Percentiles rank a stretch among this genome's conserved stretches.
phyloP scores from a whole-genome alignment of 192 early-diverging fungal species.

The Rhizophlyctis rosea region DNA sequence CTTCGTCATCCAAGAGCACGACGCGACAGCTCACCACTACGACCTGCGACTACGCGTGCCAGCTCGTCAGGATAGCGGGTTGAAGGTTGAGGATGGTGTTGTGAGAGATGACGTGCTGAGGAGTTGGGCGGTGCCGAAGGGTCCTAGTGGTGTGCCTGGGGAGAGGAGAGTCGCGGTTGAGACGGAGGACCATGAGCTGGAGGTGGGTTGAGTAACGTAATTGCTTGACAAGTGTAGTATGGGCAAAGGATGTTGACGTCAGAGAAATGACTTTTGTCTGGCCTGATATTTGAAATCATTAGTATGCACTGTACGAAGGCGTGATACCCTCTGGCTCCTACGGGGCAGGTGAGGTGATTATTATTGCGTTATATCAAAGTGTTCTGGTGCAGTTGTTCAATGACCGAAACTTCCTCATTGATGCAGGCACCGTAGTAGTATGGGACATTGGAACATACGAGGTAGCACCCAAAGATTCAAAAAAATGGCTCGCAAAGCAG shows the following conservation, averaged over 20 bases:
- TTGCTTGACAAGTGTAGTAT: background rate
- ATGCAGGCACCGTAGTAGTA: slow-evolving; percentile 4
- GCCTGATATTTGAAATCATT: too few species aligned
- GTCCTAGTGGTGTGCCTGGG: background rate
- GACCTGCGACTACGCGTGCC: slow-evolving; percentile 6
- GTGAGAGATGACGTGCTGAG: slow-evolving; percentile 6
- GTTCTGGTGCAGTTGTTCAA: too few species aligned
- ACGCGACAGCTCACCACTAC: slow-evolving; percentile 7
- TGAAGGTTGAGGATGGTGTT: slow-evolving; percentile 1
- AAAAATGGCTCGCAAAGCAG: too few species aligned
- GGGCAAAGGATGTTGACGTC: background rate
- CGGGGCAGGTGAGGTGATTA: too few species aligned
- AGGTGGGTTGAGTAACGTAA: background rate
- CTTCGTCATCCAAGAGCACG: slow-evolving; percentile 13
- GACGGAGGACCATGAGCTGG: slow-evolving; percentile 9
- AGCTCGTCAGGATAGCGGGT: background rate
- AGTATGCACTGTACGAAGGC: slow-evolving; percentile 11
- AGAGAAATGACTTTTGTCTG: too few species aligned
- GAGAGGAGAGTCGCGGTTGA: slow-evolving; percentile 8
- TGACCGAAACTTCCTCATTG: too few species aligned
- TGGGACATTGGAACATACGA: slow-evolving; percentile 19
- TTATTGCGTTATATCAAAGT: too few species aligned
- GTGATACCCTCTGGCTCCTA: slow-evolving; percentile 2
- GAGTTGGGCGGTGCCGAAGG: slow-evolving; percentile 15
- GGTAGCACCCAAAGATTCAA: slow-evolving; percentile 12